Evolutionary conservation across 768 basidiomycete species (phyloP), one percentile per base, ranked within the genome.

Genomic region (Mycena maculata): DNA sequence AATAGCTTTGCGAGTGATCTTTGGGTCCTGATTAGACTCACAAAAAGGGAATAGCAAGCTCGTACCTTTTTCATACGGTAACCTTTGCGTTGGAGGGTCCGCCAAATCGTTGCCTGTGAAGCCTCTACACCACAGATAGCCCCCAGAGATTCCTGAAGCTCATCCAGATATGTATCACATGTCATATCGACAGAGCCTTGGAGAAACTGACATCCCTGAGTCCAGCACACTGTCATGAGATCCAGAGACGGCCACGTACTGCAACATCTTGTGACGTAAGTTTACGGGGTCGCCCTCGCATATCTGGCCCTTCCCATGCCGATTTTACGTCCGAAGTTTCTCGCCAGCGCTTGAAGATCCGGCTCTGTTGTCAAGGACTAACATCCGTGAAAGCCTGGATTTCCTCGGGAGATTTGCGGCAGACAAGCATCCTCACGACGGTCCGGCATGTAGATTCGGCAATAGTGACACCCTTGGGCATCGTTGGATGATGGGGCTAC

Each of bases 31-130:
- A n/a, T n/a, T n/a, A n/a, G n/a, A n/a, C n/a, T n/a, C n/a, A n/a
- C n/a, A n/a, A n/a, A n/a, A n/a, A n/a, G n/a, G n/a, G n/a, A n/a
- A n/a, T n/a, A n/a, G n/a, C n/a, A n/a, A n/a, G n/a, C n/a, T n/a
- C n/a, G n/a, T n/a, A n/a, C n/a, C n/a, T n/a, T n/a, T n/a, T 72
- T 72, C 57, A 67, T 60, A 2, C 52, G 33, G 54, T 57, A 72
- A 4, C 71, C 69, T 12, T 25, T 31, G n/a, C 54, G 18, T 15
- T 30, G 1, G 9, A 72, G 53, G 2, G 58, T 44, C 1, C 65
- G 62, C 71, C 68, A 72, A 13, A 72, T 65, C n/a, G 66, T 67
- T 27, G 65, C 20, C n/a, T 27, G 41, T 0, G 49, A 63, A 2
- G 27, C 65, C 10, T 58, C 54, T 4, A 44, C 54, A 10, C 71